Percentiles rank a stretch among this genome's conserved stretches.
Conservation (phyloP, 73 alveolate species). For the Stentor coeruleus region DNA sequence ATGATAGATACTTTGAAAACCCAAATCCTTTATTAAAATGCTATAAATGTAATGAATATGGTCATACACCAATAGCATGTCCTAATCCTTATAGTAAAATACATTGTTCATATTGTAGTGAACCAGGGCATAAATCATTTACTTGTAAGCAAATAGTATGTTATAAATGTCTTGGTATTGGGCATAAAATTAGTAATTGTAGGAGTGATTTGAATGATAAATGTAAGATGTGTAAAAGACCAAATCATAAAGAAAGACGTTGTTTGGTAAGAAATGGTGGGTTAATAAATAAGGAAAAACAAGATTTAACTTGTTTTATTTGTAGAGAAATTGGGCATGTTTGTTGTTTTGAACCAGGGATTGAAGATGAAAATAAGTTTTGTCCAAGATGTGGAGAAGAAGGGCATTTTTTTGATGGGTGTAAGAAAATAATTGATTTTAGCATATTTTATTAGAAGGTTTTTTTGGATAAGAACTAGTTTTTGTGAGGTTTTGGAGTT, state of each 20-base stretch:
- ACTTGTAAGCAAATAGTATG: slow-evolving; percentile 13
- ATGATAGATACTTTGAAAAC: slow-evolving; percentile 30
- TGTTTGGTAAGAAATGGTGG: neutral
- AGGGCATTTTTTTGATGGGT: too few species aligned
- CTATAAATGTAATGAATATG: slow-evolving; percentile 35
- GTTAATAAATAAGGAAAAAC: neutral
- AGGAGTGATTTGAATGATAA: neutral
- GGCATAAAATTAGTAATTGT: neutral
- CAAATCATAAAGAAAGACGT: neutral
- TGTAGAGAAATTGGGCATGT: neutral
- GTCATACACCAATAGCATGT: slow-evolving; percentile 49
- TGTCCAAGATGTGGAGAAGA: too few species aligned
- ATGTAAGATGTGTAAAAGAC: neutral
- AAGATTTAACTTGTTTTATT: neutral
- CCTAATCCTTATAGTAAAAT: slow-evolving; percentile 36
- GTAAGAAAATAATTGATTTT: too few species aligned
- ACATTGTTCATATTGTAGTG: slow-evolving; percentile 38
- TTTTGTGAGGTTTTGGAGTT: too few species aligned
- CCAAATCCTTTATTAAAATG: slow-evolving; percentile 40
- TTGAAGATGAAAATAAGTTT: too few species aligned
- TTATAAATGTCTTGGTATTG: neutral
- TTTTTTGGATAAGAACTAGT: too few species aligned
- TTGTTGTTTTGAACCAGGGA: too few species aligned
- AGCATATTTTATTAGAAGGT: too few species aligned
- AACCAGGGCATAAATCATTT: slow-evolving; percentile 27